Percentiles rank a stretch among this genome's conserved stretches.
Conservation (phyloP, 208 protist species). For the Crithidia expoeki region DNA sequence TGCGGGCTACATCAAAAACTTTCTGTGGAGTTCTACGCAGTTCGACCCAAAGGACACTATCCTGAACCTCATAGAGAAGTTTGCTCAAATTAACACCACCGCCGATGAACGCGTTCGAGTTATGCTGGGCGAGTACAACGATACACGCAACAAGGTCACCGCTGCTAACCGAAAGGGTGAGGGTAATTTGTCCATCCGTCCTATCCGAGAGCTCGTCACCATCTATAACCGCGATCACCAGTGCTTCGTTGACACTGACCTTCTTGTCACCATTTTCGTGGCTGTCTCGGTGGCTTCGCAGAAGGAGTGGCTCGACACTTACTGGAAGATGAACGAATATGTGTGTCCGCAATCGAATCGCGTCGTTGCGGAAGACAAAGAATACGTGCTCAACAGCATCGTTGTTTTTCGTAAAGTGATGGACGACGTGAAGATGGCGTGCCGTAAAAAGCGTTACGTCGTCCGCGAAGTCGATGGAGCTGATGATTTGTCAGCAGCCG, state of each 20-base stretch:
- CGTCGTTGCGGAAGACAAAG: constrained; percentile 87
- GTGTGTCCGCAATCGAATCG: constrained; percentile 84
- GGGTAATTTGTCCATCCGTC: constrained; percentile 83
- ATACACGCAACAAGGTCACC: constrained; percentile 79
- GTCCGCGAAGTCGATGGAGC: constrained; percentile 78
- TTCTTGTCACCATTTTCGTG: constrained; percentile 89
- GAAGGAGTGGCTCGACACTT: constrained; percentile 82
- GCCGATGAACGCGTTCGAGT: constrained; percentile 81
- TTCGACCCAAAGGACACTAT: constrained; percentile 88
- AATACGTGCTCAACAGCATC: constrained; percentile 89
- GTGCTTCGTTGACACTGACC: constrained; percentile 82
- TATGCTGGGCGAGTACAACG: constrained; percentile 87
- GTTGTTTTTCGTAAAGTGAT: constrained; percentile 87
- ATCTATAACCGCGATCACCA: constrained; percentile 68
- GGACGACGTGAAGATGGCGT: constrained; percentile 83
- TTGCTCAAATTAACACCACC: constrained; percentile 63
- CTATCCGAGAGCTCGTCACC: constrained; percentile 80
- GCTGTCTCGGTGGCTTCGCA: constrained; percentile 66
- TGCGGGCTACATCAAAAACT: constrained; percentile 86
- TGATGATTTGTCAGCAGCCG: constrained; percentile 65
- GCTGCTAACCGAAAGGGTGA: constrained; percentile 69
- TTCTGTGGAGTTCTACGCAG: constrained; percentile 82
- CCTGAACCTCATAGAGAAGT: constrained; percentile 73
- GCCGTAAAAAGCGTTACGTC: constrained; percentile 79
- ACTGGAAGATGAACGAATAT: constrained; percentile 87